phyloP scores from a whole-genome alignment of 1,284 basidiomycete species.

The Cutaneotrichosporon sp. region DNA sequence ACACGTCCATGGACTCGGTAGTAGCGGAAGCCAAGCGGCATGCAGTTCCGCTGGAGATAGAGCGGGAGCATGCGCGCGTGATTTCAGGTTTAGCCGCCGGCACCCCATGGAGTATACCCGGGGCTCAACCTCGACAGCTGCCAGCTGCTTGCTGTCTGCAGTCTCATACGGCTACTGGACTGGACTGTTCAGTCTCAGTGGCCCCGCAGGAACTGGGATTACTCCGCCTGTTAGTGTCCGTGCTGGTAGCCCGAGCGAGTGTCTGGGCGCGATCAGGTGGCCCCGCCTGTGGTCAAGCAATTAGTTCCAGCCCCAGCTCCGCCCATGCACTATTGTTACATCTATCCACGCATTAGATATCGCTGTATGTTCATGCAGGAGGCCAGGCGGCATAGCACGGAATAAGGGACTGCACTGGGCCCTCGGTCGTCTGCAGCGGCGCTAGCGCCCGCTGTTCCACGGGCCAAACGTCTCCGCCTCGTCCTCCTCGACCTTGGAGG shows the following conservation, averaged over 20 bases:
- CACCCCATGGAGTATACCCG: not conserved
- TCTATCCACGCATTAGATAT: not conserved
- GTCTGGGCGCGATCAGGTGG: not conserved
- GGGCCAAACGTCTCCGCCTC: slow-evolving; percentile 35
- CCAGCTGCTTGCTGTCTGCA: too few species aligned
- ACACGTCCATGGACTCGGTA: too few species aligned
- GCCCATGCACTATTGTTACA: not conserved
- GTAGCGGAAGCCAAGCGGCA: too few species aligned
- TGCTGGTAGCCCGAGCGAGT: not conserved
- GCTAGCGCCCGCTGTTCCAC: slow-evolving; percentile 21
- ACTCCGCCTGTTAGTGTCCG: not conserved
- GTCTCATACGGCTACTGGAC: not conserved
- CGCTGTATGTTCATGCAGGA: not conserved
- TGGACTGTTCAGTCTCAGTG: not conserved
- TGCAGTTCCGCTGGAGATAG: not conserved
- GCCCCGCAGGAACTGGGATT: not conserved
- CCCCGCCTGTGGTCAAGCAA: too few species aligned
- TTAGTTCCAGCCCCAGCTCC: too few species aligned
- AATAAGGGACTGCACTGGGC: too few species aligned
- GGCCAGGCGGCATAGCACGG: too few species aligned
- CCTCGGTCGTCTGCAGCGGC: not conserved
- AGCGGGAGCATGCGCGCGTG: not conserved
- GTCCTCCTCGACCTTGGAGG: slow-evolving; percentile 16
- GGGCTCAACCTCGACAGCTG: not conserved
- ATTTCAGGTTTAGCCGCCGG: not conserved